A percentile compares a stretch with the other conserved stretches of the same genome.
Evolutionary conservation across 2,329 filamentous ascomycete genomes (phyloP).

Genomic region (Fusarium sp.): DNA sequence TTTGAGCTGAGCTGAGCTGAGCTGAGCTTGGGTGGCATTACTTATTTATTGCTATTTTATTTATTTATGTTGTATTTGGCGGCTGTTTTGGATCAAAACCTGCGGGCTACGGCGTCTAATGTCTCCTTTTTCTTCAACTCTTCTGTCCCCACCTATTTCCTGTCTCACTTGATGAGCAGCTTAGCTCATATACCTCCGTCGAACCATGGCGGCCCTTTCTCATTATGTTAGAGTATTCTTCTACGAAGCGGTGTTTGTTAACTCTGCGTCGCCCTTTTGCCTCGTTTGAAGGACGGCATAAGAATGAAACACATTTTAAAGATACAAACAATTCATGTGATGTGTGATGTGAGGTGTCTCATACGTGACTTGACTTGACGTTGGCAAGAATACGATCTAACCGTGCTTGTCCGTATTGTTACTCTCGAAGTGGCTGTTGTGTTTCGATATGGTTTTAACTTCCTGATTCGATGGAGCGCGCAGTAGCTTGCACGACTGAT

Average conservation of each 20-base stretch:
- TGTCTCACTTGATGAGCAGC: constrained; percentile 40
- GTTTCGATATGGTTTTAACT: no score
- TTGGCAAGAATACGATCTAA: not conserved
- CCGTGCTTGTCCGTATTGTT: no score
- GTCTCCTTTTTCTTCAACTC: constrained; percentile 38
- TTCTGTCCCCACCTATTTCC: constrained; percentile 32
- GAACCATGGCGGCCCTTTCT: constrained; percentile 45
- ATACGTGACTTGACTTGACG: not conserved
- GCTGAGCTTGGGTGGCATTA: constrained; percentile 17
- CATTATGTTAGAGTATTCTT: constrained; percentile 48
- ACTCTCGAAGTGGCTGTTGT: no score
- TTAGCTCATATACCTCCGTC: constrained; percentile 46
- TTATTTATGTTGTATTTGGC: constrained; percentile 44
- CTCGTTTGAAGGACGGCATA: constrained; percentile 33
- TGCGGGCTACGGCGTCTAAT: constrained; percentile 51
- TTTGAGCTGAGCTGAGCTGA: constrained; percentile 21
- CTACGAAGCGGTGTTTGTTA: constrained; percentile 44
- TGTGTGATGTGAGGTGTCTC: not conserved
- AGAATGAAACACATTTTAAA: constrained; percentile 40
- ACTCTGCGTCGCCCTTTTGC: constrained; percentile 45
- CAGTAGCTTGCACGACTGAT: constrained; percentile 19
- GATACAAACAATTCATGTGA: not conserved
- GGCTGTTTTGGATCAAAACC: constrained; percentile 52
- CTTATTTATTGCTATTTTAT: constrained; percentile 38
- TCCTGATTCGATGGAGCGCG: no score